Conservation (phyloP, 495 filamentous ascomycete genomes). For the Talaromyces ruber region DNA sequence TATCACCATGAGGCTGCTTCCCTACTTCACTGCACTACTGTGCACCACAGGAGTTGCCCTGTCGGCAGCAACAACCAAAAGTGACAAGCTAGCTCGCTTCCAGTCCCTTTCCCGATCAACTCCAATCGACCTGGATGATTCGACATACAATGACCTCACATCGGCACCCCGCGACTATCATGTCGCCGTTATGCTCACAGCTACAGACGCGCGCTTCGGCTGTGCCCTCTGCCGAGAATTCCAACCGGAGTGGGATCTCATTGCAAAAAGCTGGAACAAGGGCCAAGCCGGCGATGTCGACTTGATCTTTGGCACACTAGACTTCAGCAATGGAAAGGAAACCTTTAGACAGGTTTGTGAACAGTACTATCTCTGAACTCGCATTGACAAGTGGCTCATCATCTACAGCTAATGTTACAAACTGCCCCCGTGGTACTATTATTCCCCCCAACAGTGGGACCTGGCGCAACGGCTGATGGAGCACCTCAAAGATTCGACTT, state of each 20-base stretch:
- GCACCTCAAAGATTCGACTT: constrained; percentile 84
- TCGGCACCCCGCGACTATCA: constrained; percentile 74
- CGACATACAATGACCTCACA: constrained; percentile 66
- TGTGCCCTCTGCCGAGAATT: constrained; percentile 85
- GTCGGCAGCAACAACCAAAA: constrained; percentile 15
- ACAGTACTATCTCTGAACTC: background rate
- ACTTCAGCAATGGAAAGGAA: constrained; percentile 76
- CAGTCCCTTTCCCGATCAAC: constrained; percentile 55
- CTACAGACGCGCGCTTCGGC: constrained; percentile 73
- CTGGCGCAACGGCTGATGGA: constrained; percentile 59
- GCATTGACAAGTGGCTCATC: background rate
- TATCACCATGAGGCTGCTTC: constrained; percentile 47
- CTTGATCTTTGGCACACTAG: constrained; percentile 75
- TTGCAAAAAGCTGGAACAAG: constrained; percentile 79
- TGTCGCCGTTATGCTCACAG: constrained; percentile 76
- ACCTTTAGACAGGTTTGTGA: constrained; percentile 77
- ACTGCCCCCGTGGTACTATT: constrained; percentile 84
- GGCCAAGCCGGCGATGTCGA: constrained; percentile 64
- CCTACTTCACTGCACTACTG: constrained; percentile 40
- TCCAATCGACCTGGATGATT: constrained; percentile 69
- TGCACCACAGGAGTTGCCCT: constrained; percentile 37
- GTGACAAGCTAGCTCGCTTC: constrained; percentile 55
- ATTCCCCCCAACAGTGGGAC: constrained; percentile 84
- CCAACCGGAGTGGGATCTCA: constrained; percentile 87
- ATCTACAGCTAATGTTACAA: constrained; percentile 73